phyloP scores from a whole-genome alignment of 805 yeast genomes.

The Candida koratica region DNA sequence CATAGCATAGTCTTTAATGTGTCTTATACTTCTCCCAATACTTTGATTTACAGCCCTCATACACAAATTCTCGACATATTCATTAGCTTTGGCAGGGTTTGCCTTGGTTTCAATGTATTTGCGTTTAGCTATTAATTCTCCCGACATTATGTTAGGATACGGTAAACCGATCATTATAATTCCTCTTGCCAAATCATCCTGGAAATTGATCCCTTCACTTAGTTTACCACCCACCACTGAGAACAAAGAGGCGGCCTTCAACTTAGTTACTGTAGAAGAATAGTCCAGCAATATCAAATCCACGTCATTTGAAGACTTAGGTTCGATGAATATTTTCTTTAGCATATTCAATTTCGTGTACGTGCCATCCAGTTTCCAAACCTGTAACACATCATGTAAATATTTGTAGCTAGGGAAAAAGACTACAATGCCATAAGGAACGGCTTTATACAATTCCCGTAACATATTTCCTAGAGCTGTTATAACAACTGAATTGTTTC shows the following conservation, averaged over 20 bases:
- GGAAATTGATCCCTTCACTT: conserved; percentile 91
- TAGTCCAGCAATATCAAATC: conserved; percentile 50
- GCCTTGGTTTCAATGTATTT: conserved; percentile 52
- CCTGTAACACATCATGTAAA: conserved; percentile 44
- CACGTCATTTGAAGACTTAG: conserved; percentile 38
- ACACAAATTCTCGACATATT: conserved; percentile 77
- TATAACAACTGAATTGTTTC: conserved; percentile 48
- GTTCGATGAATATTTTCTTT: conserved; percentile 57
- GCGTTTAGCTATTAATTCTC: conserved; percentile 72
- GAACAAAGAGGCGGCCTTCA: conserved; percentile 61
- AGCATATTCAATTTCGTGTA: conserved; percentile 31
- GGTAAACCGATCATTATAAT: conserved; percentile 87
- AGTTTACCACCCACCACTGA: conserved; percentile 91
- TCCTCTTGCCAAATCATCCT: conserved; percentile 82
- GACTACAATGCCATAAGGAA: conserved; percentile 75
- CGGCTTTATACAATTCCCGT: conserved; percentile 33
- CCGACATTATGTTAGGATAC: conserved; percentile 78
- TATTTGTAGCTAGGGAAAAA: conserved; percentile 86
- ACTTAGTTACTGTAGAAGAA: conserved; percentile 34
- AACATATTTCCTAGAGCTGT: conserved; percentile 49
- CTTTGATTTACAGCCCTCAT: conserved; percentile 91
- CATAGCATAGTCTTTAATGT: conserved; percentile 72
- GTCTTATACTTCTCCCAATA: conserved; percentile 88
- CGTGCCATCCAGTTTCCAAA: conserved; percentile 47
- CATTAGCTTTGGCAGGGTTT: conserved; percentile 47